Evolutionary conservation across 2,329 filamentous ascomycete genomes (phyloP).

Genomic region (Microcera coccophila): DNA sequence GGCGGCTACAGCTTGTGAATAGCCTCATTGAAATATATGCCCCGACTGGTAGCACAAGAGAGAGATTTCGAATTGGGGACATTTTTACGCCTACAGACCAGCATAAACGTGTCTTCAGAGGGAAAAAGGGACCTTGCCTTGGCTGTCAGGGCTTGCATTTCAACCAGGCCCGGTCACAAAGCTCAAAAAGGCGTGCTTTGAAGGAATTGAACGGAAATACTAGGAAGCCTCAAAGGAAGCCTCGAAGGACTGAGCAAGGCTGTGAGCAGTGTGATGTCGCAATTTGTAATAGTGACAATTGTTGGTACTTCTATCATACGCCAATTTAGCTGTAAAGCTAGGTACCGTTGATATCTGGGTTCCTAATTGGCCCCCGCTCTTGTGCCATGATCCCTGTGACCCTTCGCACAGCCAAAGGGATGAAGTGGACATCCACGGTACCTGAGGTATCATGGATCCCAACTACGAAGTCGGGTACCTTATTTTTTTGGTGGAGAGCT

Average conservation of each 20-base stretch:
- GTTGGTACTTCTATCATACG: not conserved
- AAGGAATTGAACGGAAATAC: not conserved
- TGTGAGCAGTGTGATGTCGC: not conserved
- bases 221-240: not conserved
- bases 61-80: slow-evolving; percentile 5
- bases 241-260: too few species aligned
- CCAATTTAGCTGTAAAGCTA: not conserved
- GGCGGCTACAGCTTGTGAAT: slow-evolving; percentile 4
- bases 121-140: slow-evolving; percentile 3
- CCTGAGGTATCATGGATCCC: too few species aligned
- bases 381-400: too few species aligned
- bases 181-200: not conserved
- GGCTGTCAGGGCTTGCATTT: slow-evolving; percentile 5
- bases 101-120: slow-evolving; percentile 9
- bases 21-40: slow-evolving; percentile 3
- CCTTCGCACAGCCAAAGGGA: too few species aligned
- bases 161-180: not conserved
- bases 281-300: not conserved
- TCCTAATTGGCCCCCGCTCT: not conserved
- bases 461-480: too few species aligned
- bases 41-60: not conserved
- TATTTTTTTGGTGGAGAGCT: not conserved
- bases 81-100: slow-evolving; percentile 5
- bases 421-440: too few species aligned
- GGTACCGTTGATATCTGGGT: not conserved